Conservation (phyloP, 1,139 yeast species). For the Pichia sp. region DNA sequence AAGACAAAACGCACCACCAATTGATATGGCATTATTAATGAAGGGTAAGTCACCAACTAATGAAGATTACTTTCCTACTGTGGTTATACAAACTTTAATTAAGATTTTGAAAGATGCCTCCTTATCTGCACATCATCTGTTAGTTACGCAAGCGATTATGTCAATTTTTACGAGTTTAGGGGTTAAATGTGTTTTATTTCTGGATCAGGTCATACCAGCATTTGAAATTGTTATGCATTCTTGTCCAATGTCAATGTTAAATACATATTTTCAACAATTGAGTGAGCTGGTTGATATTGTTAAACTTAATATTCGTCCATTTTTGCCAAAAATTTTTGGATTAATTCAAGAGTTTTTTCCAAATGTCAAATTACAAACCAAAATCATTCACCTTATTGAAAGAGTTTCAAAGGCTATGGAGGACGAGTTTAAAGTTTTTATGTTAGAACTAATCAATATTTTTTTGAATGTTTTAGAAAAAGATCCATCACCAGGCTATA, state of each 20-base stretch:
- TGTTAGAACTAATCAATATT: slow-evolving; percentile 72
- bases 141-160: slow-evolving; percentile 87
- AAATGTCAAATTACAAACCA: slow-evolving; percentile 62
- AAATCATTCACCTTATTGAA: slow-evolving; percentile 76
- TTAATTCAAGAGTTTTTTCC: slow-evolving; percentile 72
- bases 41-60: slow-evolving; percentile 91
- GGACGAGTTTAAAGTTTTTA: slow-evolving; percentile 82
- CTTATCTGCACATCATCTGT: slow-evolving; percentile 77
- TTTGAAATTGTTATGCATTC: slow-evolving; percentile 77
- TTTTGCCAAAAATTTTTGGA: slow-evolving; percentile 67
- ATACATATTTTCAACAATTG: slow-evolving; percentile 84
- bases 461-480: slow-evolving; percentile 72
- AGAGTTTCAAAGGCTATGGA: slow-evolving; percentile 80
- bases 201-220: slow-evolving; percentile 85
- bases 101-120: slow-evolving; percentile 81
- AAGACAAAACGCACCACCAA: slow-evolving; percentile 81
- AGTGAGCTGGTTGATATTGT: slow-evolving; percentile 76
- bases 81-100: slow-evolving; percentile 80
- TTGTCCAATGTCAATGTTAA: slow-evolving; percentile 77
- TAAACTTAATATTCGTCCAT: slow-evolving; percentile 84
- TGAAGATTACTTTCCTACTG: slow-evolving; percentile 94
- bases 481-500: slow-evolving; percentile 59
- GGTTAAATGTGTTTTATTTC: slow-evolving; percentile 75
- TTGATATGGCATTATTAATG: slow-evolving; percentile 85
- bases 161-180: slow-evolving; percentile 87